Evolutionary conservation across 2,329 filamentous ascomycete genomes (phyloP).

Genomic region (Colletotrichum camelliae): DNA sequence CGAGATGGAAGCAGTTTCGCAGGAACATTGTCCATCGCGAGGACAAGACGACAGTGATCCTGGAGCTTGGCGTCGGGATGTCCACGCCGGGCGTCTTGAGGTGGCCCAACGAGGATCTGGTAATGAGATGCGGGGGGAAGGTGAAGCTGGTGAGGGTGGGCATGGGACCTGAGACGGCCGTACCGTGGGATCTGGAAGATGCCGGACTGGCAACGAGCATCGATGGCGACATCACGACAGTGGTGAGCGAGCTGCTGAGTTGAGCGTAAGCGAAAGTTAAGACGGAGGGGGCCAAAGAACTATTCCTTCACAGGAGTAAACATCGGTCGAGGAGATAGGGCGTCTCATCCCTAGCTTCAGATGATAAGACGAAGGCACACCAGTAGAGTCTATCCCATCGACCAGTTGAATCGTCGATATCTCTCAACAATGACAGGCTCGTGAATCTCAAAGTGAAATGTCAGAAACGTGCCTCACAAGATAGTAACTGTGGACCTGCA

Average conservation of each 20-base stretch:
- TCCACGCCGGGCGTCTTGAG: constrained; percentile 24
- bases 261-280: not conserved
- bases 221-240: constrained; percentile 20
- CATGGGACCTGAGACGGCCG: constrained; percentile 20
- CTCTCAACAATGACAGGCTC: not conserved
- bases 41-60: constrained; percentile 12
- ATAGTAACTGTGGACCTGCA: not conserved
- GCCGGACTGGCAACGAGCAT: constrained; percentile 20
- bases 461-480: constrained; percentile 8
- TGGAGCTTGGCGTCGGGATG: constrained; percentile 25
- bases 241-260: not conserved
- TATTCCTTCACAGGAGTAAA: not conserved
- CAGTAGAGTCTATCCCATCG: not conserved
- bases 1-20: constrained; percentile 19
- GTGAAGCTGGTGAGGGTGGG: constrained; percentile 23
- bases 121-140: constrained; percentile 4
- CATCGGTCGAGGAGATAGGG: constrained; percentile 1
- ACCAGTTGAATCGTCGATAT: not conserved
- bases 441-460: not conserved
- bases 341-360: constrained; percentile 18
- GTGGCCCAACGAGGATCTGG: constrained; percentile 24
- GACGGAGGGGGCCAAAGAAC: not conserved
- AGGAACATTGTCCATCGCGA: not conserved
- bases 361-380: constrained; percentile 11
- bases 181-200: constrained; percentile 19